Percentiles rank a stretch among this genome's conserved stretches.
phyloP scores from a whole-genome alignment of 2,329 filamentous ascomycete species.

The Drechslera avenae region DNA sequence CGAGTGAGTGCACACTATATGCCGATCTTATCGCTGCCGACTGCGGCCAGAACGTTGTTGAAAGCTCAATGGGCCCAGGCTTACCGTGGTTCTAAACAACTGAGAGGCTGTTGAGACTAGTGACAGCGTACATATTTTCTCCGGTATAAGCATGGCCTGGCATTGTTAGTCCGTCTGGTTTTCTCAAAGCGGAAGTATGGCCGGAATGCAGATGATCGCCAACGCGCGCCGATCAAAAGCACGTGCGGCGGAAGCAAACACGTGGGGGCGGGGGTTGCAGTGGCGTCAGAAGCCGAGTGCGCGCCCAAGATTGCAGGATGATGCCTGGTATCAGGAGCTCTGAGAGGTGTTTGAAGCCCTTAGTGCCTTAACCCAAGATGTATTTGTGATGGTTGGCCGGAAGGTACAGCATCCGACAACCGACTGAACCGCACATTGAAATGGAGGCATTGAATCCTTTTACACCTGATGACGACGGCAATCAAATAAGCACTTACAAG shows the following conservation, averaged over 20 bases:
- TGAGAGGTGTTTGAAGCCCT: constrained; percentile 22
- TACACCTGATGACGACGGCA: constrained; percentile 1
- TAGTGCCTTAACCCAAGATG: constrained; percentile 12
- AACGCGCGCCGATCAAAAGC: neutral
- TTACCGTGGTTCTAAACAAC: constrained; percentile 53
- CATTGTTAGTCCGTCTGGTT: neutral
- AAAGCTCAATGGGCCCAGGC: constrained; percentile 1
- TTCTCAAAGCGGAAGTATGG: neutral
- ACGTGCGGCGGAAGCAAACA: constrained; percentile 1
- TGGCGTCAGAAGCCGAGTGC: constrained; percentile 17
- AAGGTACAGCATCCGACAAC: constrained; percentile 32
- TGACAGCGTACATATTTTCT: constrained; percentile 56
- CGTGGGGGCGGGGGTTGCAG: constrained; percentile 24
- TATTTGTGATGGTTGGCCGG: constrained; percentile 25
- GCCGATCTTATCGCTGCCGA: neutral
- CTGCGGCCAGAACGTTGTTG: neutral
- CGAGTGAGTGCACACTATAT: too few relatives aligned
- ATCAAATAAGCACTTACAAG: constrained; percentile 53
- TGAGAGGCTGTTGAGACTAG: constrained; percentile 57
- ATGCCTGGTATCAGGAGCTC: constrained; percentile 22
- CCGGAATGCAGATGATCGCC: neutral
- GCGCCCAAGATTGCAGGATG: constrained; percentile 31
- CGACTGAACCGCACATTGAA: neutral
- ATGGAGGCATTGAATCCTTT: constrained; percentile 11
- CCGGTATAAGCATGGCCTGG: constrained; percentile 52